These are phyloP conservation scores for Paxillus ammoniavirescens DNA, from an alignment of 768 basidiomycete species.

Conservation along the genomic window DNA sequence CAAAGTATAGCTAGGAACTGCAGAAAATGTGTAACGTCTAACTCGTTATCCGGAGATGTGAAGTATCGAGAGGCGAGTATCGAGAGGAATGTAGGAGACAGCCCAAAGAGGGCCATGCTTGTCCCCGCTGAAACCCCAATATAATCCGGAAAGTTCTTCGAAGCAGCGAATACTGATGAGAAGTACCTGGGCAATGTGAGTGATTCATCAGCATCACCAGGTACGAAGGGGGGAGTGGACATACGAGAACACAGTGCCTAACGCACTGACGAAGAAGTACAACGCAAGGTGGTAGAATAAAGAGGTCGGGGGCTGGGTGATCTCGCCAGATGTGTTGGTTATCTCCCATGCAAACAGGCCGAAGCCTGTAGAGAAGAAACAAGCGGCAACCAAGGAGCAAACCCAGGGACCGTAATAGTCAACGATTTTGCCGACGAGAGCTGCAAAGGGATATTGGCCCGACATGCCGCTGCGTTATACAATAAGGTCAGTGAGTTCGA, in stretches of 20 bases:
- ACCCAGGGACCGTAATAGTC: constrained; percentile 67
- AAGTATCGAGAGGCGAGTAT: constrained; percentile 62
- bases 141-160: constrained; percentile 63
- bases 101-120: constrained; percentile 74
- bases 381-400: constrained; percentile 61
- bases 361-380: constrained; percentile 60
- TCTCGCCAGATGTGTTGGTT: constrained; percentile 40
- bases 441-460: constrained; percentile 77
- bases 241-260: constrained; percentile 74
- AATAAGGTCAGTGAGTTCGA: neutral
- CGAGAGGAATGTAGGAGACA: constrained; percentile 76
- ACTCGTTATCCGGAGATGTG: constrained; percentile 43
- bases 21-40: constrained; percentile 50
- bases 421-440: constrained; percentile 64
- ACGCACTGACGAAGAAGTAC: constrained; percentile 60
- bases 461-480: constrained; percentile 81
- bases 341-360: constrained; percentile 61
- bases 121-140: constrained; percentile 65
- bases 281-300: constrained; percentile 53
- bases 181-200: constrained; percentile 48
- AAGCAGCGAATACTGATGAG: constrained; percentile 72
- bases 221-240: constrained; percentile 25
- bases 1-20: constrained; percentile 55
- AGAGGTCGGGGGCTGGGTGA: constrained; percentile 36
- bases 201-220: neutral